A percentile compares a stretch with the other conserved stretches of the same genome.
Conservation (phyloP, 441 rosid genomes). For the Brassica balearica region DNA sequence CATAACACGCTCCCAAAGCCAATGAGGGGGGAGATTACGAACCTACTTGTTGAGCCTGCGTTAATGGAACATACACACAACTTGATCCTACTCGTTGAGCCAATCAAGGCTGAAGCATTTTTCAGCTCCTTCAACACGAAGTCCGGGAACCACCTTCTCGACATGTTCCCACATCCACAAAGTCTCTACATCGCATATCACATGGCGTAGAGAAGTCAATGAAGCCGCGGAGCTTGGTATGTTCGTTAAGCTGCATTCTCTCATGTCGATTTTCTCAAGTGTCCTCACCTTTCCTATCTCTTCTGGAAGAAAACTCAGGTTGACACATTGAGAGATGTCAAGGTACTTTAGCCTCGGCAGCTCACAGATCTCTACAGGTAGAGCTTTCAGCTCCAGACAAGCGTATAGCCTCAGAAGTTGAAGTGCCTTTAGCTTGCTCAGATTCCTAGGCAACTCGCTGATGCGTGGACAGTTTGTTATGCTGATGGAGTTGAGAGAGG, state of each 20-base stretch:
- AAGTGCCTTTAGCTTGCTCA: conserved; percentile 57
- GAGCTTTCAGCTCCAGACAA: conserved; percentile 61
- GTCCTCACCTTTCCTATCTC: conserved; percentile 55
- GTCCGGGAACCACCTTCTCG: conserved; percentile 47
- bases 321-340: conserved; percentile 81
- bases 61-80: too few species aligned
- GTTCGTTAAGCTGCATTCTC: conserved; percentile 59
- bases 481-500: conserved; percentile 64
- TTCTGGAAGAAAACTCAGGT: conserved; percentile 60
- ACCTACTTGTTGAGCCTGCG: neutral
- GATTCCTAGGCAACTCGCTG: conserved; percentile 52
- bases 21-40: neutral
- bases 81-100: conserved; percentile 59
- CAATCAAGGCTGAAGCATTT: conserved; percentile 63
- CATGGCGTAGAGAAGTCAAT: conserved; percentile 55
- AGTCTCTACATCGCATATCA: conserved; percentile 67
- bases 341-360: conserved; percentile 63
- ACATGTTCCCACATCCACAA: conserved; percentile 60
- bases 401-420: conserved; percentile 72
- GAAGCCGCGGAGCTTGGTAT: conserved; percentile 59
- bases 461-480: conserved; percentile 83
- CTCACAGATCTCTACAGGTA: conserved; percentile 65
- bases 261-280: conserved; percentile 90
- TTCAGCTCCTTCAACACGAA: conserved; percentile 76
- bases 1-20: neutral